Base-by-base conservation (phyloP, 2,329 filamentous ascomycete genomes). In the Aspergillus brunneoviolaceus region DNA sequence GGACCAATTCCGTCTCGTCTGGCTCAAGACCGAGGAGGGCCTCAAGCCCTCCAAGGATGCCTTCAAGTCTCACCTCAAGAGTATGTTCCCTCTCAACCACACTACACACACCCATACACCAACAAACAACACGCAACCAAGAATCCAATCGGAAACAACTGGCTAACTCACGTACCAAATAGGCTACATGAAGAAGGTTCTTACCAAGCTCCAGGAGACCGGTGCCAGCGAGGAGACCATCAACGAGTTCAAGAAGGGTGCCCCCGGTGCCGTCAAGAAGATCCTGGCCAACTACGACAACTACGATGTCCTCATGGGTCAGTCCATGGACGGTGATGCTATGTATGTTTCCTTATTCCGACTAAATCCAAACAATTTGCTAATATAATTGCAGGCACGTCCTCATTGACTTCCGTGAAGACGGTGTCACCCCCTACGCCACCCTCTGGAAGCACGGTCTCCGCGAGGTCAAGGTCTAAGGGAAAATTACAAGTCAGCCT, bases 391-490 rank as follows among this genome's bases (percentile, higher is more conserved):
- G 27, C 65, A 93, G 90, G 87, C 84, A 96, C 72, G 84, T 93
- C 67, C 90, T 97, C 69, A 89, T 97, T 76, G 96, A 97, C 86
- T 99, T 96, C 87, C 94, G 95, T 72, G 93, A 96, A 79, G 95
- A 98, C 72, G 95, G 95, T 78, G 79, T 89, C 69, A 98, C 94
- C 58, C 95, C 95, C 62, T 99, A 85, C 77, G 84, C 96, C 72
- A 90, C 87, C 69, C 82, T 96, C 82, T 98, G 93, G 94, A 97
- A 98, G 87, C 90, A 97, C 82, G 95, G 94, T 75, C 81, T 98
- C 67, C 83, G 82, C 70, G 89, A 89, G 83, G 87, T 87, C 84
- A 98, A 99, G 91, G 92, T 98, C 70, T 99, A 94, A 74, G 16
- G 39, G 39, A 19, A 66, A 27, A 25, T 29, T 27, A 16, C 42